Evolutionary conservation across 1,139 yeast genomes (phyloP), one percentile per base, ranked within the genome.

Genomic region (Petasospora fabianii): DNA sequence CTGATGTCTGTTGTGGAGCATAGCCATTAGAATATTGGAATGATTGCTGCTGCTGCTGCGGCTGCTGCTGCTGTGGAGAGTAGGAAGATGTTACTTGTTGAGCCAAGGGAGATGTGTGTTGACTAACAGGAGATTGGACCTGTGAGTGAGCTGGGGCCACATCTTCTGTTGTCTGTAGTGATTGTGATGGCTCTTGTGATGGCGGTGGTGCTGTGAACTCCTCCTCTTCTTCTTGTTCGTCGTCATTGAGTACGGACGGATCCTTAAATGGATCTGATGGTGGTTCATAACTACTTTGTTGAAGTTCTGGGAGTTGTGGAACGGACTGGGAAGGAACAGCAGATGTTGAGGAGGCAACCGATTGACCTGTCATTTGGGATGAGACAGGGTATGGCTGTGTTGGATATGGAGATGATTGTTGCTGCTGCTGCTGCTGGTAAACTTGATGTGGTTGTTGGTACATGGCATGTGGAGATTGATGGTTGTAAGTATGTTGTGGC

Each of bases 201-300:
- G 47, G 45, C n/a, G n/a, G n/a, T 8, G 46, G 39, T 11, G 47
- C 43, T 17, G 46, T 32, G 33, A 41, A 38, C 26, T 49, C 45
- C 24, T 44, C 45, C 13, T 36, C 39, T 20, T 37, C 43, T 14
- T 39, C 41, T 12, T 22, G 13, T 22, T 22, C 22, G 10, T 20
- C 26, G 6, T 26, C 28, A 26, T 28, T 24, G 22, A 33, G n/a
- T 14, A 34, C 35, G 10, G 31, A 3, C 10, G 42, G 39, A n/a
- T 31, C 39, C 7, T 22, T 32, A 33, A 43, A 38, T 22, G 44
- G 49, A 17, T 37, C 48, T 16, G 38, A 38, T 22, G 41, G 43
- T 26, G 33, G 33, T 10, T 36, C 21, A 16, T 36, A 30, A n/a
- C n/a, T 24, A 3, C 37, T 20, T 21, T 35, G 43, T 15, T 33